Evolutionary conservation across 2,329 filamentous ascomycete species (phyloP).

Genomic region (Bipolaris victoriae): DNA sequence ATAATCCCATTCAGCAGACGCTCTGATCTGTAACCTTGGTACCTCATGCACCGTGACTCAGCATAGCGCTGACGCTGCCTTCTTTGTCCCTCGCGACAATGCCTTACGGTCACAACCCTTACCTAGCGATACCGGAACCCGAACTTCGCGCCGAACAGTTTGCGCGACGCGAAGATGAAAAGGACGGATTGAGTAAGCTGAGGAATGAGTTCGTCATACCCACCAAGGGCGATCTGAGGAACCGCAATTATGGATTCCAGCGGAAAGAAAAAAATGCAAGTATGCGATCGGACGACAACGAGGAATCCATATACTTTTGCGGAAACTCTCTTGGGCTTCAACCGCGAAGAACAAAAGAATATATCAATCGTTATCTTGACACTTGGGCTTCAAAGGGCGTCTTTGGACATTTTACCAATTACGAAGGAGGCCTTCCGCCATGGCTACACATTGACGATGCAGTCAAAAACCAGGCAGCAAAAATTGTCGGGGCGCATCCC

Average conservation of each 20-base stretch:
- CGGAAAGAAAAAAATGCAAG: slow-evolving; percentile 5
- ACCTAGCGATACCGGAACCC: slow-evolving; percentile 22
- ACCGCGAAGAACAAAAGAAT: slow-evolving; percentile 69
- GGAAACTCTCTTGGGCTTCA: slow-evolving; percentile 90
- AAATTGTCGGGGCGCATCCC: slow-evolving; percentile 74
- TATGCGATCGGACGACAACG: slow-evolving; percentile 37
- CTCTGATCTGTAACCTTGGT: slow-evolving; percentile 3
- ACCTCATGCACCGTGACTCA: slow-evolving; percentile 3
- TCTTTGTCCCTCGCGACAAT: slow-evolving; percentile 24
- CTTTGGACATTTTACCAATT: slow-evolving; percentile 76
- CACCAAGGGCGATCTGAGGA: slow-evolving; percentile 71
- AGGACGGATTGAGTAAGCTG: slow-evolving; percentile 48
- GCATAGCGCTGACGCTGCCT: not conserved
- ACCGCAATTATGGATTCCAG: slow-evolving; percentile 56
- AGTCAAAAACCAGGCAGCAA: slow-evolving; percentile 71
- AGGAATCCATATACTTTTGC: slow-evolving; percentile 76
- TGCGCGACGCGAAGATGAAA: slow-evolving; percentile 43
- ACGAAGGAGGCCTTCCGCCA: slow-evolving; percentile 70
- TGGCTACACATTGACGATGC: slow-evolving; percentile 83
- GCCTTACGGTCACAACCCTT: slow-evolving; percentile 34
- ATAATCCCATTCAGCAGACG: slow-evolving; percentile 1
- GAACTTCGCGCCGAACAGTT: slow-evolving; percentile 41
- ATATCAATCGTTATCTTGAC: slow-evolving; percentile 74
- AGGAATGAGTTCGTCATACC: slow-evolving; percentile 79
- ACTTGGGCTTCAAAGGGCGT: slow-evolving; percentile 88